Conservation (phyloP, 257 asterid species). For the Leptodermis oblonga region DNA sequence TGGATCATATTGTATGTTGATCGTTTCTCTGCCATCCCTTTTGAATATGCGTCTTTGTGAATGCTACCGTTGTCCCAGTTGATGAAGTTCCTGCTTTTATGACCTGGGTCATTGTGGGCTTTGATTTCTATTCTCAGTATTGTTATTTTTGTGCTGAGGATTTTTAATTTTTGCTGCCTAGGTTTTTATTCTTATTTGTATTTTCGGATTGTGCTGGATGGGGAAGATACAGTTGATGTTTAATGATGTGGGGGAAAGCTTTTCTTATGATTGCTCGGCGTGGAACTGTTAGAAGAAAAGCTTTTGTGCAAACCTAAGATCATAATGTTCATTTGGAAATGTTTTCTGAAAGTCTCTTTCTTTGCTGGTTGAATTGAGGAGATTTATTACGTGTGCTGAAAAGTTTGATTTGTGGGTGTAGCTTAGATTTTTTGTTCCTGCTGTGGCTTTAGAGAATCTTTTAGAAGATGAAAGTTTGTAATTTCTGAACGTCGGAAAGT, state of each 20-base stretch:
- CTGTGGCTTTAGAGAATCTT: neutral
- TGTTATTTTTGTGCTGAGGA: neutral
- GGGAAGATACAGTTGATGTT: neutral
- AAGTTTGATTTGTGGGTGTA: neutral
- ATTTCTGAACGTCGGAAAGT: neutral
- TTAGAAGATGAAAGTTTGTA: neutral
- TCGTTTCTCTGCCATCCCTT: neutral
- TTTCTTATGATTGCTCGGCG: neutral
- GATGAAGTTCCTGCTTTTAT: neutral
- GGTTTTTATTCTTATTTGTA: neutral
- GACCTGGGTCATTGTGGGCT: neutral
- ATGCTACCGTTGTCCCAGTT: too few relatives aligned
- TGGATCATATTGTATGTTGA: conserved; percentile 79
- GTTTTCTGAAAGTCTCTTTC: neutral
- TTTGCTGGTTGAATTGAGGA: neutral
- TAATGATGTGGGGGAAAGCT: neutral
- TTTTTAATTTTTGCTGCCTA: neutral
- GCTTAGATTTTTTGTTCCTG: neutral
- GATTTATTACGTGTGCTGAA: neutral
- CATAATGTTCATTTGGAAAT: neutral
- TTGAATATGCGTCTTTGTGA: conserved; percentile 3
- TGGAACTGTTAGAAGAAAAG: neutral
- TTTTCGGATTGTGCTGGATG: neutral
- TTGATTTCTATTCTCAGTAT: neutral
- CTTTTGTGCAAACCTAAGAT: neutral